These are phyloP conservation scores for Penicillium odoratum DNA, from an alignment of 495 filamentous ascomycete genomes.

Conservation along the genomic window DNA sequence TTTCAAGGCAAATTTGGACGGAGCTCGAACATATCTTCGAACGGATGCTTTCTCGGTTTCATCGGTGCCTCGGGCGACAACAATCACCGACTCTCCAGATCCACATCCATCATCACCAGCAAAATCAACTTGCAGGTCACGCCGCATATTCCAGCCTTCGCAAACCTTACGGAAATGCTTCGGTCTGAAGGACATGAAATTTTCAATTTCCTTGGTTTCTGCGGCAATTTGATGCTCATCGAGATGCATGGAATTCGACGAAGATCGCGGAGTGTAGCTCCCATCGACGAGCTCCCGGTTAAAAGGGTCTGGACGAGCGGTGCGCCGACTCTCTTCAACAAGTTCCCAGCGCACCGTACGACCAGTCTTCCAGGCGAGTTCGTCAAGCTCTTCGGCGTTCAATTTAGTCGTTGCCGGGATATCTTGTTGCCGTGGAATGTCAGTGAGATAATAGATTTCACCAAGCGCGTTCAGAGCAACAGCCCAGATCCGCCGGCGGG, in stretches of 20 bases:
- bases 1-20: constrained; percentile 9
- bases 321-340: constrained; percentile 71
- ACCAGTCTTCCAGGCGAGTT: constrained; percentile 75
- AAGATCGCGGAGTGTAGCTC: constrained; percentile 67
- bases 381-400: constrained; percentile 51
- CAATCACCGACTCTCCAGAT: constrained; percentile 71
- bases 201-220: constrained; percentile 80
- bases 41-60: constrained; percentile 51
- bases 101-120: constrained; percentile 71
- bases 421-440: constrained; percentile 55
- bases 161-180: constrained; percentile 76
- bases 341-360: constrained; percentile 77
- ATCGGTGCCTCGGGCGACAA: constrained; percentile 68
- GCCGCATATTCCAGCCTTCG: constrained; percentile 89
- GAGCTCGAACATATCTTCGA: constrained; percentile 48
- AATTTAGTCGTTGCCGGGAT: constrained; percentile 27
- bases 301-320: constrained; percentile 69
- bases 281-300: constrained; percentile 57
- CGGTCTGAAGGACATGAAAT: constrained; percentile 71
- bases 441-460: constrained; percentile 81
- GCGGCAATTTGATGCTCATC: constrained; percentile 66
- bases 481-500: constrained; percentile 75
- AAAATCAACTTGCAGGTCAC: constrained; percentile 86
- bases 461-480: constrained; percentile 87
- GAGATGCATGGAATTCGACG: constrained; percentile 70